Evolutionary conservation across 2,329 filamentous ascomycete species (phyloP), one percentile per base, ranked within the genome.

Genomic region (Apiospora hydei): DNA sequence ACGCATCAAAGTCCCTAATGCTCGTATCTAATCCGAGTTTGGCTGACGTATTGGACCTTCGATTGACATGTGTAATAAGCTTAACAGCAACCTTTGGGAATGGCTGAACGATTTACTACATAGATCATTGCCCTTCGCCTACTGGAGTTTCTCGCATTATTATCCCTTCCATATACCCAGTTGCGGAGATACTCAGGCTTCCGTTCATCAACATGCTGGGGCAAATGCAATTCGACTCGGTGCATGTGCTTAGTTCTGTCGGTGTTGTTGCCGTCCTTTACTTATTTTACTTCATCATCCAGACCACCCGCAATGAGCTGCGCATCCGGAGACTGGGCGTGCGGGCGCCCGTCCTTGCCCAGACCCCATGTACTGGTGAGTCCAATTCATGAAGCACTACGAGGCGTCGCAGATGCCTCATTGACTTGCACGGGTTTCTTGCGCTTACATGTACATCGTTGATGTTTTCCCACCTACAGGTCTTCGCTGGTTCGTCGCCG

Each of bases 341-440:
- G 34, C 77, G 81, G 24, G 81, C 82, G 5, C 77, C 80, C 4
- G 64, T 78, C 1, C 67, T 83, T 8, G 80, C 80, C 53, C 77
- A 75, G n/a, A 82, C 83, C 69, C 78, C 82, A 18, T 67, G 83
- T 24, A 78, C 76, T 3, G 81, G 82, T 81, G 78, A 74, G 74
- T 67, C 16, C n/a, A 24, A 4, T 30, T 47, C 51, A 0, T 30
- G n/a, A 11, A 11, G 3, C 6, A 21, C 4, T 5, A 10, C 2
- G 16, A 4, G 10, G 10, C n/a, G 18, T 10, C 57, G 57, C 30
- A n/a, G 16, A n/a, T 38, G 4, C 6, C 11, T 13, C 24, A 3
- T 57, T 2, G 18, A 8, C 41, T 4, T 30, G 26, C n/a, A 8
- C 11, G 34, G 24, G 67, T 46, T 44, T 18, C 14, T 18, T 18